Base-by-base conservation (phyloP, 352 stramenopile genomes). In the Phytophthora multivora region DNA sequence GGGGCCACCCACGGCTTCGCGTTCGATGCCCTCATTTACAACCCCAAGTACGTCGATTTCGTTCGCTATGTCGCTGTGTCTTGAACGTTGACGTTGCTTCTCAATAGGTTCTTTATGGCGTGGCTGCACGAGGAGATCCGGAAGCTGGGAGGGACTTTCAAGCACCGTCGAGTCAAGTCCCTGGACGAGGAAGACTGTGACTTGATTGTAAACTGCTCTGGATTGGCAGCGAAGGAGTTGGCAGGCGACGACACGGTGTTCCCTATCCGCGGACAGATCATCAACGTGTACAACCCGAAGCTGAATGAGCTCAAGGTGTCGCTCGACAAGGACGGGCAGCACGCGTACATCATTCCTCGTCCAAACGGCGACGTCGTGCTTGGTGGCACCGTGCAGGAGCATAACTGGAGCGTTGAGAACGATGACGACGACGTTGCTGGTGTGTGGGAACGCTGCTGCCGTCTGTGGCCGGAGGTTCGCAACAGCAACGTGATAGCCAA, bases 311-410 rank as follows among this genome's bases (percentile, higher is more conserved):
- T 66, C 30, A 79, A 80, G 63, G 53, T 73, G 30, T 85, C 21
- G 51, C 63, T 57, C 12, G 30, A 23, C 19, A 53, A 54, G 43
- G 54, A 88, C 16, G 66, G 63, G 31, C 49, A 70, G 16, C 80
- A 89, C 69, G 79, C 82, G 61, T 89, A 91, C 77, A 76, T 91
- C 30, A 75, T 91, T 46, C 82, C 82, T 2, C 80, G 80, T 1
- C 80, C 82, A 0, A 63, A 71, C 10, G 80, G 80, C 21, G 78
- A 91, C 40, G 63, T 91, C 21, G 73, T 91, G 19, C 49, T 90
- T 5, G 82, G 82, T 6, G 82, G 80, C 23, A 91, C 80, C 0
- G 74, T 83, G 25, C 78, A 91, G 57, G 63, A 69, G 5, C 63
- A 89, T 65, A 89, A 91, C 64, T 86, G 76, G 73, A 77, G 53